Conservation (phyloP, 768 basidiomycete species). For the Auricularia heimuer region DNA sequence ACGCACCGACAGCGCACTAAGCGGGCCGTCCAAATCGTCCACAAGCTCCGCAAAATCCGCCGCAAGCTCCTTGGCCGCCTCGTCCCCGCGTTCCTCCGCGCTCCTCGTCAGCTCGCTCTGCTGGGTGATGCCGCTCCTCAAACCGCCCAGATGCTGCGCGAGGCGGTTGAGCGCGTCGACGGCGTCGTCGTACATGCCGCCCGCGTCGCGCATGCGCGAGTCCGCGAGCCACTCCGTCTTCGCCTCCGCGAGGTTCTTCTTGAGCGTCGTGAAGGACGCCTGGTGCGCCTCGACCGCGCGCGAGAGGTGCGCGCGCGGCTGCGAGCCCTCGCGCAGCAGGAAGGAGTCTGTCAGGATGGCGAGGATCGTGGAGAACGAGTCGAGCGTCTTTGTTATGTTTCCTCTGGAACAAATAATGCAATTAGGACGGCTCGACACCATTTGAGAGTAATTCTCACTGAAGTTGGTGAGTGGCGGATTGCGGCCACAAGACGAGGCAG, state of each 20-base stretch:
- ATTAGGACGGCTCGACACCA: background rate
- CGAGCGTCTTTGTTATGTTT: slow-evolving; percentile 77
- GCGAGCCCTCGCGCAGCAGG: slow-evolving; percentile 57
- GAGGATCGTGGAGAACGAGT: slow-evolving; percentile 82
- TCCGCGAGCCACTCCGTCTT: slow-evolving; percentile 65
- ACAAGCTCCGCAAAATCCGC: slow-evolving; percentile 70
- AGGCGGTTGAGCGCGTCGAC: slow-evolving; percentile 80
- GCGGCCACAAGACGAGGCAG: slow-evolving; percentile 78
- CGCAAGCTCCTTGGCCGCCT: slow-evolving; percentile 48
- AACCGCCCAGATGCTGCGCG: slow-evolving; percentile 87
- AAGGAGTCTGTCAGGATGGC: slow-evolving; percentile 77
- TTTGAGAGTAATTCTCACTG: slow-evolving; percentile 28
- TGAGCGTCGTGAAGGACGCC: slow-evolving; percentile 79
- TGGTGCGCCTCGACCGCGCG: slow-evolving; percentile 80
- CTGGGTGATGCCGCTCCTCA: slow-evolving; percentile 72
- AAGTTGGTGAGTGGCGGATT: slow-evolving; percentile 72
- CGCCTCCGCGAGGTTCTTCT: slow-evolving; percentile 78
- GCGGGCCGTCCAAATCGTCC: slow-evolving; percentile 68
- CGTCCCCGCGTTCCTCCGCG: slow-evolving; percentile 28
- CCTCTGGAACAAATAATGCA: slow-evolving; percentile 14
- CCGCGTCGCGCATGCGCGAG: slow-evolving; percentile 9
- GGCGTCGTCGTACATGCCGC: slow-evolving; percentile 63
- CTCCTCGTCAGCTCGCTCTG: slow-evolving; percentile 63
- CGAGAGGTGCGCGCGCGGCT: slow-evolving; percentile 53
- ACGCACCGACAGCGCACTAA: slow-evolving; percentile 63